Conservation (phyloP, 306 rosid genomes). For the Fragaria nilgerrensis region DNA sequence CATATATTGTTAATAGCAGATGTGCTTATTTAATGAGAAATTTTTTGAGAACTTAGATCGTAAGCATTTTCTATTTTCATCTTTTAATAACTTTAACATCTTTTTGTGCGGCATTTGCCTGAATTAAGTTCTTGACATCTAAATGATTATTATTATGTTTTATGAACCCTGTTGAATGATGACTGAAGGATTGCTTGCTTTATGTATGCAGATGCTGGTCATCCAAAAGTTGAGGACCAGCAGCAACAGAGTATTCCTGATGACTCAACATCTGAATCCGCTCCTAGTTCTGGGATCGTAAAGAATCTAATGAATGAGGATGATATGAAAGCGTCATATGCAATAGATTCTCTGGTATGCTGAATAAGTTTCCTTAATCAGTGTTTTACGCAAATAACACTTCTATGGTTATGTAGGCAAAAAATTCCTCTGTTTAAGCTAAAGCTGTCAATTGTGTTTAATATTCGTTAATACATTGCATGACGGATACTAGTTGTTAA, state of each 20-base stretch:
- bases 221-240: constrained; percentile 66
- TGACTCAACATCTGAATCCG: constrained; percentile 55
- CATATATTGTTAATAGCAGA: background rate
- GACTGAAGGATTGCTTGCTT: background rate
- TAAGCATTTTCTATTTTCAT: background rate
- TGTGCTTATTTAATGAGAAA: background rate
- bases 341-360: constrained; percentile 65
- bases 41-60: background rate
- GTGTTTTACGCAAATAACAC: background rate
- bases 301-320: constrained; percentile 79
- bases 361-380: constrained; percentile 21
- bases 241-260: constrained; percentile 70
- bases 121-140: background rate
- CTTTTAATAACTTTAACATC: background rate
- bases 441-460: background rate
- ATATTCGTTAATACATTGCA: background rate
- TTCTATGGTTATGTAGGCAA: background rate
- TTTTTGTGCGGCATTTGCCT: background rate
- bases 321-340: constrained; percentile 69
- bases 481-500: background rate
- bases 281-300: constrained; percentile 55
- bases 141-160: background rate
- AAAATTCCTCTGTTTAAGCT: background rate
- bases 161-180: background rate
- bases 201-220: constrained; percentile 61